phyloP scores from a whole-genome alignment of 352 stramenopile species.

The Elongisporangium senticosum region DNA sequence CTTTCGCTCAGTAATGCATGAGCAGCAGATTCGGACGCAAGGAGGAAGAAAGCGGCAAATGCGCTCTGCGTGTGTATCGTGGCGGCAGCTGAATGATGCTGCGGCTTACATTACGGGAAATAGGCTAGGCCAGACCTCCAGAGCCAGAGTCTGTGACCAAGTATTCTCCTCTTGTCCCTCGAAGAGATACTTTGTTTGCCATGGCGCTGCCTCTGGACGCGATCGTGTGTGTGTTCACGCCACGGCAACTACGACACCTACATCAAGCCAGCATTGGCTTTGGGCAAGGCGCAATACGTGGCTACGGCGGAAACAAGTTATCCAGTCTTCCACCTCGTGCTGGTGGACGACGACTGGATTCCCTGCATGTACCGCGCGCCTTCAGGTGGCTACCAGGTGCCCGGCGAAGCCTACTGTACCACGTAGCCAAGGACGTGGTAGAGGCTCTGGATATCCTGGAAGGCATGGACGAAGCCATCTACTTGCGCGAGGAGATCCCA shows the following conservation, averaged over 20 bases:
- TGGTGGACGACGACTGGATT: constrained; percentile 56
- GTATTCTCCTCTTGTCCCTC: too few relatives aligned
- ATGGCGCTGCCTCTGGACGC: constrained; percentile 14
- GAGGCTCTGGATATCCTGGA: constrained; percentile 56
- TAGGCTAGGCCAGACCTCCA: too few relatives aligned
- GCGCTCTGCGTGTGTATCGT: too few relatives aligned
- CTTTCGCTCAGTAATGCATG: too few relatives aligned
- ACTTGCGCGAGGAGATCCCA: constrained; percentile 40
- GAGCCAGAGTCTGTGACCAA: too few relatives aligned
- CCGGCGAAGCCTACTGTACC: constrained; percentile 62
- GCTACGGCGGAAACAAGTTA: constrained; percentile 29
- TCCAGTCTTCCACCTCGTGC: constrained; percentile 51
- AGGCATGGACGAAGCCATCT: constrained; percentile 38
- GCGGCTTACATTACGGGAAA: too few relatives aligned
- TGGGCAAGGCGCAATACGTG: constrained; percentile 46
- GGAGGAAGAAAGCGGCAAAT: too few relatives aligned
- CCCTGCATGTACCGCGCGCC: constrained; percentile 55
- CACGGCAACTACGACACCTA: constrained; percentile 75
- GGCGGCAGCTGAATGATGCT: too few relatives aligned
- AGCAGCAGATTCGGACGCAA: too few relatives aligned
- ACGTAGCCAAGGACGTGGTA: constrained; percentile 47
- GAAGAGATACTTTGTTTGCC: too few relatives aligned
- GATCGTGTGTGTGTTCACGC: constrained; percentile 77
- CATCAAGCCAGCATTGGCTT: constrained; percentile 36
- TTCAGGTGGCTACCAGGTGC: constrained; percentile 28